These are phyloP conservation scores for Chlorophyllum brunneum DNA, from an alignment of 768 basidiomycete species.

Conservation along the genomic window DNA sequence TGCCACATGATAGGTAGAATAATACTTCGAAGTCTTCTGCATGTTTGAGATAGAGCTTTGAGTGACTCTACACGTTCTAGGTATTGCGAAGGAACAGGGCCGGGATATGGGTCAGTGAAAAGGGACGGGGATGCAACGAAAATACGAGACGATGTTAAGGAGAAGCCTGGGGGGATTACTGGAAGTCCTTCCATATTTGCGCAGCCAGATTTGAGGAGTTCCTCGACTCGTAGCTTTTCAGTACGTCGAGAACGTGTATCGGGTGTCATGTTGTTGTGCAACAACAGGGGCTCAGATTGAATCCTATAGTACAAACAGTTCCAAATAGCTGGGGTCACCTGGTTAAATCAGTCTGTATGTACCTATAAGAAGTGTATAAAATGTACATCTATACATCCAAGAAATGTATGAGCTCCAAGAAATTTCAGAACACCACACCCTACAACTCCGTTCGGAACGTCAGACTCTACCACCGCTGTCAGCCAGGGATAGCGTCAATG, in stretches of 20 bases:
- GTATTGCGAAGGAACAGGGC: background rate
- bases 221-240: background rate
- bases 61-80: background rate
- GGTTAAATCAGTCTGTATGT: too few species aligned
- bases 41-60: conserved; percentile 12
- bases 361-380: too few species aligned
- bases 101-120: background rate
- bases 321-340: too few species aligned
- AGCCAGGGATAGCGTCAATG: too few species aligned
- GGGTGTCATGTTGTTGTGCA: background rate
- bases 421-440: too few species aligned
- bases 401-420: too few species aligned
- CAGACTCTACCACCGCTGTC: too few species aligned
- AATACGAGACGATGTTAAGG: background rate
- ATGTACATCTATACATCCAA: too few species aligned
- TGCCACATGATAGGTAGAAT: conserved; percentile 14
- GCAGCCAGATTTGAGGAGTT: background rate
- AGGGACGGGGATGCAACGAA: background rate
- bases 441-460: too few species aligned
- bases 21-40: conserved; percentile 12
- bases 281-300: too few species aligned
- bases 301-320: too few species aligned
- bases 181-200: background rate
- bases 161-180: background rate
- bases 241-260: background rate